Base-by-base conservation (phyloP, 2,329 filamentous ascomycete species). In the Calonectria pauciramosa region DNA sequence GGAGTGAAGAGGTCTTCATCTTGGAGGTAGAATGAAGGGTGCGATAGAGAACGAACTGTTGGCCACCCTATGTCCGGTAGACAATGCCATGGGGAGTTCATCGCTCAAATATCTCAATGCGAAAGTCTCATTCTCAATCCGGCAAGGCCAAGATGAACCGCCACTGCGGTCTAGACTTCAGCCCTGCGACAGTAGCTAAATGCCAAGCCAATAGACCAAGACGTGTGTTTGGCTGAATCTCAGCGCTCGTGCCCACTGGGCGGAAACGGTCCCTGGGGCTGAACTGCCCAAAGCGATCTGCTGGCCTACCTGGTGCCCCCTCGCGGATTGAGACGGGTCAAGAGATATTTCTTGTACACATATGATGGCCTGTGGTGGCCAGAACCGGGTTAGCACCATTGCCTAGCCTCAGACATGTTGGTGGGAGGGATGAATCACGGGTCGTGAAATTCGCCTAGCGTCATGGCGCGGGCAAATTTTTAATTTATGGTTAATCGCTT, bases 401-500 rank as follows among this genome's bases (percentile, higher is more conserved):
- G 26, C 23, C 32, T 52, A n/a, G 64, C 32, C 9, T n/a, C 14
- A 67, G 28, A 52, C 44, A 38, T 38, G n/a, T 28, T 30, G 64
- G 64, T 18, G 20, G 2, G 18, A 67, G 44, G 44, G 30, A 34
- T 67, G 64, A 38, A 51, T 51, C 32, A 52, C 32, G 64, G 20
- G 64, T 36, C n/a, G 30, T 36, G n/a, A 6, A 36, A 52, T 51
- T 28, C 8, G 20, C 11, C 44, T 67, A 52, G 64, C 30, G 30
- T 26, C 47, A 26, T 38, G 44, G n/a, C 32, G 20, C 32, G 7
- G 47, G 18, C 30, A 26, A 52, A 67, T 26, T 52, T 51, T 67
- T 36, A 36, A 67, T 67, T 67, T 67, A 67, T 67, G 64, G 64
- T 67, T 67, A 67, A 28, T 41, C 56, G 23, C 56, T 26, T 18